Base-by-base conservation (phyloP, 2,329 filamentous ascomycete species). In the Nothophoma quercina region DNA sequence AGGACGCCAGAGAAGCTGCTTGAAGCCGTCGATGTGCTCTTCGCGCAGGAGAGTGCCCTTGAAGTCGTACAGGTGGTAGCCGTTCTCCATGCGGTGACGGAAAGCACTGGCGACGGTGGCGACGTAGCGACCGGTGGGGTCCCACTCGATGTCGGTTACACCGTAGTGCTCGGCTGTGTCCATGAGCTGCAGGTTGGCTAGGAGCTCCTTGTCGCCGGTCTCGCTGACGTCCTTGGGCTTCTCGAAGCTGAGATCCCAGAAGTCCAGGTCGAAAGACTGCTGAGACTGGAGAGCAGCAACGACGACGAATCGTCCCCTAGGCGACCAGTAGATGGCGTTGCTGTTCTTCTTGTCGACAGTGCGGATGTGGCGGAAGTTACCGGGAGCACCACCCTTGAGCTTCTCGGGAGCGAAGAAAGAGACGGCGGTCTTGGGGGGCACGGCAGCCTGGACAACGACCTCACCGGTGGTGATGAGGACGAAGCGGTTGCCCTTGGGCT, bases 301-400 rank as follows among this genome's bases (percentile, higher is more conserved):
- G 38, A 98, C 88, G 29, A 98, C 93, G 70, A 99, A 99, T 40
- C 95, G 88, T 46, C 95, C 95, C 75, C 88, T 91, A 19, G 95
- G 95, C 16, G 92, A 96, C 95, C 95, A 99, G 86, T 98, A 98
- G 71, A 99, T 99, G 62, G 91, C 93, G 72, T 99, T 99, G 85
- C 90, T 96, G 79, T 96, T 98, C 87, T 98, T 98, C 87, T 98
- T 98, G 69, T 99, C 95, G 49, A 96, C 83, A 7, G 93, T 98
- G 59, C 92, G 88, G 63, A 98, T 88, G 73, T 96, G 91, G 82
- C 93, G 96, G 85, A 98, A 99, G 83, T 96, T 97, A 60, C 95
- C 95, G 26, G 90, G 82, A 19, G 84, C 83, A 44, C 85, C 78
- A 50, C 84, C 91, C 85, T 98, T 99, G 69, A 85, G 80, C 82